These are phyloP conservation scores for Tetrapisispora fleetii DNA, from an alignment of 805 yeast species.

Conservation along the genomic window DNA sequence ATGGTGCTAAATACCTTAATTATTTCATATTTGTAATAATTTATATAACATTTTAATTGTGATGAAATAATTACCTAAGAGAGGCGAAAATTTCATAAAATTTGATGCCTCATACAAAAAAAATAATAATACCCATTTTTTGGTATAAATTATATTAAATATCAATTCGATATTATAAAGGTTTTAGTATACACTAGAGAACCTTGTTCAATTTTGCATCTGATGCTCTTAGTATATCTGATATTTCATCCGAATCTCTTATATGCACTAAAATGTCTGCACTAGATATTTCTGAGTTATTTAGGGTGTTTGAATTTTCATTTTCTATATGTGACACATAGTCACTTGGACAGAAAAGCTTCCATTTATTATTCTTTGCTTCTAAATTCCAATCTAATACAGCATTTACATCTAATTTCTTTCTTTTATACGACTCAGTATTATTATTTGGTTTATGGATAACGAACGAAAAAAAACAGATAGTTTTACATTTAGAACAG, in stretches of 20 bases:
- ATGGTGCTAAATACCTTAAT: neutral
- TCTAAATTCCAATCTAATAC: neutral
- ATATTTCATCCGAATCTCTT: slow-evolving; percentile 12
- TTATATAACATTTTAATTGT: neutral
- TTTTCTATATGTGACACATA: slow-evolving; percentile 1
- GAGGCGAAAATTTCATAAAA: neutral
- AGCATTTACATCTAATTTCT: neutral
- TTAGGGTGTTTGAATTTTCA: neutral
- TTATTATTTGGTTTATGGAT: slow-evolving; percentile 7
- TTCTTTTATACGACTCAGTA: neutral
- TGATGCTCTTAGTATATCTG: slow-evolving; percentile 7
- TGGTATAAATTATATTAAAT: no score
- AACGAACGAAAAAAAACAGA: slow-evolving; percentile 32
- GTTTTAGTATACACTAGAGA: neutral
- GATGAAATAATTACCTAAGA: neutral
- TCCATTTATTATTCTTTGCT: neutral
- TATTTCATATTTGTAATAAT: no score
- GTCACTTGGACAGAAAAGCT: slow-evolving; percentile 10
- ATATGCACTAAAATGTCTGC: slow-evolving; percentile 14
- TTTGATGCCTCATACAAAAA: neutral
- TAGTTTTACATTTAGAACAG: slow-evolving; percentile 30
- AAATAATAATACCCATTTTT: neutral
- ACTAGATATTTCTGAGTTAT: slow-evolving; percentile 1
- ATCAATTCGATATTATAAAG: neutral
- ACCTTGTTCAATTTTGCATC: slow-evolving; percentile 3